Percentiles rank a stretch among this genome's conserved stretches.
Evolutionary conservation across 352 stramenopile species (phyloP).

Genomic region (Phytophthora pinifolia): DNA sequence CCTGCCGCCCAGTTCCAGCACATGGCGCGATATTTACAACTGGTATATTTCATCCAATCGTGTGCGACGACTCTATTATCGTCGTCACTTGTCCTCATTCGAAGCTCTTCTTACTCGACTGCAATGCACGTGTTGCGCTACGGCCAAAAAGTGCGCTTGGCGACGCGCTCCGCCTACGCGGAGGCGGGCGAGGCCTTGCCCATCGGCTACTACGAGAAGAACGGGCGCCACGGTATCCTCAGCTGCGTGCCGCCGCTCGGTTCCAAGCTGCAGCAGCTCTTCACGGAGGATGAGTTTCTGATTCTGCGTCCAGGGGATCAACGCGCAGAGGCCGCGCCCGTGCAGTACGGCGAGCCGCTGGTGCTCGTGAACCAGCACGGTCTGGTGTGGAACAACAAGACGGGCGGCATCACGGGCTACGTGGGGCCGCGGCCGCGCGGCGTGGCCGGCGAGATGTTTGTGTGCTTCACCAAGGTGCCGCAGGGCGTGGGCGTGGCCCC

Average conservation of each 20-base stretch:
- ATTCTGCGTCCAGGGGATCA: conserved; percentile 66
- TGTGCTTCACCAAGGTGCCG: conserved; percentile 51
- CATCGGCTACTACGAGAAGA: conserved; percentile 88
- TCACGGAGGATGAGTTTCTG: conserved; percentile 83
- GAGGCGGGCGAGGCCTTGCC: conserved; percentile 24
- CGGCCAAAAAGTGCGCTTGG: conserved; percentile 69
- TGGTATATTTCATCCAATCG: conserved; percentile 20
- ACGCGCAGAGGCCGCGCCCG: conserved; percentile 40
- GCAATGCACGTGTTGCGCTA: conserved; percentile 54
- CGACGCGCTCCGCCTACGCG: conserved; percentile 55
- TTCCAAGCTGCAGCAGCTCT: conserved; percentile 62
- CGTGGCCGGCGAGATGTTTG: conserved; percentile 76
- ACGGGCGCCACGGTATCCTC: conserved; percentile 81
- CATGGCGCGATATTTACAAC: no score
- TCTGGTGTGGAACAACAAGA: conserved; percentile 91
- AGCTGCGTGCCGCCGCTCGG: conserved; percentile 82
- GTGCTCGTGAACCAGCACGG: conserved; percentile 86
- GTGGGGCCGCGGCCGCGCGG: conserved; percentile 67
- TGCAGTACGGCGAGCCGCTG: conserved; percentile 73
- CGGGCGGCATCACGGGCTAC: conserved; percentile 84
- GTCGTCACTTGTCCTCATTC: neutral
- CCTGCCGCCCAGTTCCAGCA: no score
- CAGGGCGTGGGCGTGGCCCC: conserved; percentile 11
- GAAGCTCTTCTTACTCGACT: neutral
- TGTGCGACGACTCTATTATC: neutral